Evolutionary conservation across 768 basidiomycete genomes (phyloP), one percentile per base, ranked within the genome.

Genomic region (Calvatia gigantea): DNA sequence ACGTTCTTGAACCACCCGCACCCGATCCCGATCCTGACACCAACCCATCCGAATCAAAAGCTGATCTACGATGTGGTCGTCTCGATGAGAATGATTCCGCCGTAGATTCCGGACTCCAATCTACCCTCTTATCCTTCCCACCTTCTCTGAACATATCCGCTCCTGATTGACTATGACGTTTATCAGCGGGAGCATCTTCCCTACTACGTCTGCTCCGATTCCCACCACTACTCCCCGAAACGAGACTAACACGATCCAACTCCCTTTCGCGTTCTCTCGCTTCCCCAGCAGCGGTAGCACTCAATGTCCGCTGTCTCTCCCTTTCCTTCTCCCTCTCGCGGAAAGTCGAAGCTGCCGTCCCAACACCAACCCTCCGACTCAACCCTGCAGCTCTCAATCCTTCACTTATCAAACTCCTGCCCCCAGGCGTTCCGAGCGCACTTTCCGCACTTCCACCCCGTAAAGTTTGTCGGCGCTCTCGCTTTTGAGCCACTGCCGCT

Each of bases 361-460:
- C 58, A 38, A 51, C 59, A 44, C 59, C 62, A 9, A 62, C 68
- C 45, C 51, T 64, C 60, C 62, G 69, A 28, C 75, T 77, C 54
- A 91, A 71, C 8, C 89, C 90, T 0, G 89, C 87, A 0, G 88
- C 86, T 45, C 85, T 76, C 56, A 91, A 64, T 14, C 83, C 83
- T 66, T 90, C 87, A 3, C 86, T 82, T 7, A 88, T 67, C 12
- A 91, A 67, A 61, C 79, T 84, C 55, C 87, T 69, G 9, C 81
- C 67, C 12, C 70, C 72, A 33, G 65, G 66, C 57, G 68, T 76
- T 25, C 70, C 69, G 25, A 87, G 65, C 6, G 83, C 74, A 64
- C 81, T 87, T 70, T 91, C 90, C 2, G 83, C 85, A 64, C 86
- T 89, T 4, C 89, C 89, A 0, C 79, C 80, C 32, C 89, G 73